Evolutionary conservation across 257 asterid genomes (phyloP).

Genomic region (Mentha longifolia): DNA sequence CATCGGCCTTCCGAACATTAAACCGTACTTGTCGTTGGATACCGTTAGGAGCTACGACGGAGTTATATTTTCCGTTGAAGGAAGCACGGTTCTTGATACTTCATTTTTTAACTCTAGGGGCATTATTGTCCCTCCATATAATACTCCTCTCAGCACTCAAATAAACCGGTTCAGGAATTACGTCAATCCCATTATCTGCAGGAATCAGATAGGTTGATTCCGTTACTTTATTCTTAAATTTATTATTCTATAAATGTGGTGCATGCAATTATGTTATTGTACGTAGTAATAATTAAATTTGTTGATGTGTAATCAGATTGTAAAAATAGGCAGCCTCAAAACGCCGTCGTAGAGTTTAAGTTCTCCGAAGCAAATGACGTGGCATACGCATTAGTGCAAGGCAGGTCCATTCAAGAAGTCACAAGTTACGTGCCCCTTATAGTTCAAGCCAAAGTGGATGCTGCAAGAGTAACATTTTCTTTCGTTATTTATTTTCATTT

Average conservation of each 20-base stretch:
- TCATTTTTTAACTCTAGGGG: conserved; percentile 21
- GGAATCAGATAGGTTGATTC: background rate
- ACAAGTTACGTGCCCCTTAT: conserved; percentile 26
- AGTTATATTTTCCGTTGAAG: conserved; percentile 36
- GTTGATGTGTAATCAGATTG: background rate
- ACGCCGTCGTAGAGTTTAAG: conserved; percentile 34
- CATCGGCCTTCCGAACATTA: too few relatives aligned
- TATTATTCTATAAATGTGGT: too few relatives aligned
- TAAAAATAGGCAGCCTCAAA: background rate
- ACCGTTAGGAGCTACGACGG: conserved; percentile 27
- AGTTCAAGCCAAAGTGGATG: conserved; percentile 21
- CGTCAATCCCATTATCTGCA: background rate
- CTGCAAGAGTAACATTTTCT: conserved; percentile 35
- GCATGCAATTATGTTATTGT: too few relatives aligned
- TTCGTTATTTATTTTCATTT: too few relatives aligned
- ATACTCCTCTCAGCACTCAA: conserved; percentile 34
- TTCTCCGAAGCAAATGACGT: conserved; percentile 39
- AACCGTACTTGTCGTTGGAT: conserved; percentile 29
- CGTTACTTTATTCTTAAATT: too few relatives aligned
- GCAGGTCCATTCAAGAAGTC: conserved; percentile 34
- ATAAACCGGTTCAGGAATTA: conserved; percentile 31
- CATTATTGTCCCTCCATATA: conserved; percentile 27
- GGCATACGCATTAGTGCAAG: conserved; percentile 16
- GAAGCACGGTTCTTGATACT: conserved; percentile 36
- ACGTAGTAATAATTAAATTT: too few relatives aligned